Conservation (phyloP, 768 basidiomycete genomes). For the Psilocybe sp. region DNA sequence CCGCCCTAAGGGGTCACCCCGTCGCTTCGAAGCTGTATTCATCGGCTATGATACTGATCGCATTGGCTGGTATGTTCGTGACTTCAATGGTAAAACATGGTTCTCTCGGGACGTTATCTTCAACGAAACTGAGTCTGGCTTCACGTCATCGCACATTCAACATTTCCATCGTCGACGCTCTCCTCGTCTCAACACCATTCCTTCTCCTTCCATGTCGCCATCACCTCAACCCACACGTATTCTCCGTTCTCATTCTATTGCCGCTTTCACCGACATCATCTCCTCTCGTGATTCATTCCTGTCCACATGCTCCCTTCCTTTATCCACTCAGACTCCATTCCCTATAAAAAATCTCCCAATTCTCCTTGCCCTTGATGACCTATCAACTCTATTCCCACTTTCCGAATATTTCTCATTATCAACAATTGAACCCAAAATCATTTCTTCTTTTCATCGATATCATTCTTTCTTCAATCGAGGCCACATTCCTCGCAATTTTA, state of each 20-base stretch:
- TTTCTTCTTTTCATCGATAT: not conserved
- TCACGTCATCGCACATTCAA: conserved; percentile 1
- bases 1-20: not conserved
- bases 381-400: not conserved
- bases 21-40: conserved; percentile 19
- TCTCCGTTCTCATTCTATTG: not conserved
- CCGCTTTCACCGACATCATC: not conserved
- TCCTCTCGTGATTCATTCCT: not conserved
- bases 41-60: conserved; percentile 18
- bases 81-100: conserved; percentile 11
- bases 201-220: not conserved
- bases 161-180: not conserved
- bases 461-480: too few relatives aligned
- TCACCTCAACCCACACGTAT: not conserved
- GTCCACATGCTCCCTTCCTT: not conserved
- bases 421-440: not conserved
- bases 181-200: not conserved
- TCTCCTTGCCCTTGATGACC: not conserved
- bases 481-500: too few relatives aligned
- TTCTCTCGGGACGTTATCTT: conserved; percentile 29
- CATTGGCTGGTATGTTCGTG: conserved; percentile 19
- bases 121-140: conserved; percentile 16
- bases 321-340: not conserved
- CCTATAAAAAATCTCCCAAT: not conserved
- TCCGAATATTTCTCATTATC: not conserved